These are phyloP conservation scores for Trichoderma koningiopsis DNA, from an alignment of 2,329 filamentous ascomycete species.

Conservation along the genomic window DNA sequence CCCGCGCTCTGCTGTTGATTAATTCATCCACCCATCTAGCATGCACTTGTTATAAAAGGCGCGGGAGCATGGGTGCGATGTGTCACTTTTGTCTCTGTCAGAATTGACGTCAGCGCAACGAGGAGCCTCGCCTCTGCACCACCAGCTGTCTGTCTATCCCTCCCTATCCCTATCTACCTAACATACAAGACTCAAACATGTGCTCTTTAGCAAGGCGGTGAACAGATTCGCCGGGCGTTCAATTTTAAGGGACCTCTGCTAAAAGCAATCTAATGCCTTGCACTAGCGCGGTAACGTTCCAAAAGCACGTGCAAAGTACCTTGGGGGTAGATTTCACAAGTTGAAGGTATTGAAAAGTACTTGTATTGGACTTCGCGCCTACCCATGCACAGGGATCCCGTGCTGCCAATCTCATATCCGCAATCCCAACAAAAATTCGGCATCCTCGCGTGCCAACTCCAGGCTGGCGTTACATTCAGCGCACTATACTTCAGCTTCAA, in stretches of 20 bases:
- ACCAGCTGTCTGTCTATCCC: neutral
- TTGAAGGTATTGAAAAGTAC: neutral
- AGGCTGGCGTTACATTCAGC: constrained; percentile 1
- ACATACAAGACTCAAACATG: neutral
- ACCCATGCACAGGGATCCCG: neutral
- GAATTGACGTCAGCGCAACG: constrained; percentile 2
- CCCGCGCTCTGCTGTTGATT: neutral
- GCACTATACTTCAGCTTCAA: neutral
- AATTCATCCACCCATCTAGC: neutral
- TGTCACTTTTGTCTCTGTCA: neutral
- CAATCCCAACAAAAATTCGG: constrained; percentile 23
- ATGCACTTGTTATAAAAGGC: neutral
- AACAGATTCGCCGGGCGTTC: neutral
- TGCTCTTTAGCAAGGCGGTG: neutral
- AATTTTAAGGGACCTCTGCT: neutral
- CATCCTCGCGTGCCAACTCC: constrained; percentile 13
- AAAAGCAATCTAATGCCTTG: neutral
- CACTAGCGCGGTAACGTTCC: constrained; percentile 8
- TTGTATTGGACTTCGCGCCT: neutral
- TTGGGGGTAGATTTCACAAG: neutral
- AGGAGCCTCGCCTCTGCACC: neutral
- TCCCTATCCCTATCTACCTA: neutral
- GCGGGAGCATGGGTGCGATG: neutral
- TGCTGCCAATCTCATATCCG: neutral
- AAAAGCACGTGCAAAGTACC: constrained; percentile 24